Base-by-base conservation (phyloP, 2,329 filamentous ascomycete species). In the Aspergillus hortae region DNA sequence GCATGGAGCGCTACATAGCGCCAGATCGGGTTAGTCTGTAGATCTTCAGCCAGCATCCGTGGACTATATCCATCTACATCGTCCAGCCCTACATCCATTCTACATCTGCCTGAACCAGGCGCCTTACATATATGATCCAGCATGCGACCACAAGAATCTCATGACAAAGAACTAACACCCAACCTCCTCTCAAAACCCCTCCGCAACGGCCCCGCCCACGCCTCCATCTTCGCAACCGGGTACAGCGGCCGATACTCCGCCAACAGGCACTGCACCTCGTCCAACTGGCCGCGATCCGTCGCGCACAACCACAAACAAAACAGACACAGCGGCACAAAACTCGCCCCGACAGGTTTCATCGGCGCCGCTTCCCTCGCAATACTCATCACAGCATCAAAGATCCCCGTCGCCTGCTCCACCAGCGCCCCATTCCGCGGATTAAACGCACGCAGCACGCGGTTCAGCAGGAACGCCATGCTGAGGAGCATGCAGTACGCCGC, bases 161-260 rank as follows among this genome's bases (percentile, higher is more conserved):
- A 23, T 23, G 23, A 23, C 23, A 17, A 17, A 17, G 17, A 17
- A 17, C 2, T 19, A 19, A 19, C 19, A 30, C 43, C 7, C n/a
- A 45, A 45, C 27, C 33, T 45, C 43, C 14, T 33, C 12, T 46
- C 48, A 44, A 50, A 50, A n/a, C 44, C 50, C 25, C 33, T 44
- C 15, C 44, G 32, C 52, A 54, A 44, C 48, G 44, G 51, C 10
- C 23, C 30, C 11, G 44, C 50, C 33, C 44, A 48, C 30, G 40
- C 52, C 1, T 54, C 50, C 60, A 59, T 63, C 10, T 42, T 50
- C 1, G 55, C 44, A 14, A 57, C 55, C 4, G 54, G 52, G 43
- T 61, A 65, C 21, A 62, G 59, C 4, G 54, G 48, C 35, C 62
- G 56, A 43, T 65, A 65, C 4, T 57, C 55, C 3, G 32, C 32